Evolutionary conservation across 2,329 filamentous ascomycete species (phyloP).

Genomic region (Cercospora beticola): DNA sequence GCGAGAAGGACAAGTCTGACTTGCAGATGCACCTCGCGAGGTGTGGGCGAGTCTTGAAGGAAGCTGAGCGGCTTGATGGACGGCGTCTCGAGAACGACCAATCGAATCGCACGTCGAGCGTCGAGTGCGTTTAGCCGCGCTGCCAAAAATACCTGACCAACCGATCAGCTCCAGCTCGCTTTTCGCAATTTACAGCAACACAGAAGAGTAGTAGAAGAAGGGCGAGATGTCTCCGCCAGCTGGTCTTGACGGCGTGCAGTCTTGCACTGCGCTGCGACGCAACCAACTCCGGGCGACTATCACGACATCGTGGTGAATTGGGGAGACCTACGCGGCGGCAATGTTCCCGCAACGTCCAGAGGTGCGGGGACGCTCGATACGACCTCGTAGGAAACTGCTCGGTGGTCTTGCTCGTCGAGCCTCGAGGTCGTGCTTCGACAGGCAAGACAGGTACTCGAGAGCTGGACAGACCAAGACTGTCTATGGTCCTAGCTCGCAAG

Average conservation of each 20-base stretch:
- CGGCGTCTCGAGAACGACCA: conserved; percentile 11
- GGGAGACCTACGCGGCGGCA: neutral
- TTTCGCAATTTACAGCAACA: neutral
- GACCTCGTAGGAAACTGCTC: neutral
- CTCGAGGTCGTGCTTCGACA: neutral
- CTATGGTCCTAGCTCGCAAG: neutral
- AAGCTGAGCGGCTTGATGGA: conserved; percentile 12
- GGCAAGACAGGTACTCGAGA: neutral
- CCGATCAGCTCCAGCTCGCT: conserved; percentile 7
- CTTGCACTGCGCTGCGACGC: neutral
- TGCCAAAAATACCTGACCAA: conserved; percentile 16
- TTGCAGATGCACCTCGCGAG: conserved; percentile 13
- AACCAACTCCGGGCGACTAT: neutral
- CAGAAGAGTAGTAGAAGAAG: conserved; percentile 6
- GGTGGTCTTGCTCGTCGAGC: neutral
- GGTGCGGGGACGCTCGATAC: neutral
- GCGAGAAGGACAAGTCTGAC: conserved; percentile 16
- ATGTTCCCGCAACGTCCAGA: neutral
- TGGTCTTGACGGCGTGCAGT: neutral
- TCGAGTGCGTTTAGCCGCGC: conserved; percentile 11
- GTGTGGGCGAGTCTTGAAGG: conserved; percentile 14
- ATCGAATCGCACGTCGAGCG: conserved; percentile 8
- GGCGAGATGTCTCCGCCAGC: neutral
- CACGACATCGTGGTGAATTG: neutral
- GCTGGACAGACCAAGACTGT: neutral